A percentile compares a stretch with the other conserved stretches of the same genome.
Evolutionary conservation across 225 moss, liverwort and hornwort genomes (phyloP).

Genomic region (Asterella californica): DNA sequence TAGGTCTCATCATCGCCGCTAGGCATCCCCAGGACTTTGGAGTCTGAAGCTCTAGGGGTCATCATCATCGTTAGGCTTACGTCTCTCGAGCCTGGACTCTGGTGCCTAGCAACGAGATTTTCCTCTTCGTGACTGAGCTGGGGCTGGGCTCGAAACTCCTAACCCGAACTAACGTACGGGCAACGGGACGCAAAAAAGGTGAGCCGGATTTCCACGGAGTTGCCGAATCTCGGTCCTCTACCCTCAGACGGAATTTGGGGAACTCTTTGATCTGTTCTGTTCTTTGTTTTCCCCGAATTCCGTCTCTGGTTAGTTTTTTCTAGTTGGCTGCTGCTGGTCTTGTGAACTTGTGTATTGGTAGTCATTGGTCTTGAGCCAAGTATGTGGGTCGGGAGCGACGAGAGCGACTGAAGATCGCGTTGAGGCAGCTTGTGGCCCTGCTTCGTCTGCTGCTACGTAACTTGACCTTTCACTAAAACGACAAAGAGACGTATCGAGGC

Average conservation of each 20-base stretch:
- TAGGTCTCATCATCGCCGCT: too few species aligned
- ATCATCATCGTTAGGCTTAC: neutral
- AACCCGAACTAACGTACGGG: neutral
- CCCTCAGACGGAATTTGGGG: neutral
- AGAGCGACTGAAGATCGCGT: neutral
- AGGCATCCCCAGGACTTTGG: too few species aligned
- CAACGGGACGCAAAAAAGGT: neutral
- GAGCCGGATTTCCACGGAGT: neutral
- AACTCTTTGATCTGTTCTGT: neutral
- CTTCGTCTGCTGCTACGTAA: neutral
- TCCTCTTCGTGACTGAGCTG: neutral
- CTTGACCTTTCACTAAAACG: neutral
- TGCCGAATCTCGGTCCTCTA: too few species aligned
- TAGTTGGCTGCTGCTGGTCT: too few species aligned
- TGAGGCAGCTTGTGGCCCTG: neutral
- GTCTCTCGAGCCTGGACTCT: too few species aligned
- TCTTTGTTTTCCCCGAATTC: neutral
- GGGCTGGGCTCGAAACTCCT: slow-evolving; percentile 12
- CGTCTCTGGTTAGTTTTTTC: neutral
- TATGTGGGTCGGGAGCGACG: neutral
- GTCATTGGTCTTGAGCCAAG: neutral
- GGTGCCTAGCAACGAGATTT: neutral
- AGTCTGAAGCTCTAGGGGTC: too few species aligned
- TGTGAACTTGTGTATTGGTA: neutral
- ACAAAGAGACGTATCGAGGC: neutral